These are phyloP conservation scores for Rhizophagus sp. DNA, from an alignment of 192 early-diverging fungal genomes.

Conservation along the genomic window DNA sequence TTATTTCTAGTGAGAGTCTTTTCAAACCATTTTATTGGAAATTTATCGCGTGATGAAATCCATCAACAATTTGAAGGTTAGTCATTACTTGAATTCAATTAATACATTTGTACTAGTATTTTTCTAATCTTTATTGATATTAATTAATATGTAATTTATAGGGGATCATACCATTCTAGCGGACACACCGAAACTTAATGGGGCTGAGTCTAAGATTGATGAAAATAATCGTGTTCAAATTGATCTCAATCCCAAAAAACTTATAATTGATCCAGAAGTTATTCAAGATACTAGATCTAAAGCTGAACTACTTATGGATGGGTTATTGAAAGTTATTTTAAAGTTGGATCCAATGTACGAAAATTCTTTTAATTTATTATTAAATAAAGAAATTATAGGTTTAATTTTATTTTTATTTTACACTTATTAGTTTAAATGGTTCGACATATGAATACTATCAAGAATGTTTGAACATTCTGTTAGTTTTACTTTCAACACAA, in stretches of 20 bases:
- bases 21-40: constrained; percentile 66
- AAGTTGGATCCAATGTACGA: constrained; percentile 58
- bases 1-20: constrained; percentile 65
- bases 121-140: not conserved
- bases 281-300: constrained; percentile 48
- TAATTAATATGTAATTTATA: not conserved
- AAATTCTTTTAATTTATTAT: not conserved
- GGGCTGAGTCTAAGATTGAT: constrained; percentile 29
- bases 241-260: constrained; percentile 42
- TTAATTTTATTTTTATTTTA: not conserved
- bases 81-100: constrained; percentile 16
- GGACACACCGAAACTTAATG: constrained; percentile 2
- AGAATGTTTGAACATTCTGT: constrained; percentile 61
- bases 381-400: not conserved
- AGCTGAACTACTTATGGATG: constrained; percentile 60
- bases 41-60: constrained; percentile 53
- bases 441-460: constrained; percentile 68
- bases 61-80: constrained; percentile 64
- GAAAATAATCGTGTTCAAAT: constrained; percentile 38
- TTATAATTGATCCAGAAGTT: constrained; percentile 45
- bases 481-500: constrained; percentile 66
- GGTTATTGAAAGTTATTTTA: constrained; percentile 52
- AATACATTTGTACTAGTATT: not conserved
- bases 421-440: constrained; percentile 40
- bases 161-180: not conserved